phyloP scores from a whole-genome alignment of 768 basidiomycete species.

The Epithele typhae region DNA sequence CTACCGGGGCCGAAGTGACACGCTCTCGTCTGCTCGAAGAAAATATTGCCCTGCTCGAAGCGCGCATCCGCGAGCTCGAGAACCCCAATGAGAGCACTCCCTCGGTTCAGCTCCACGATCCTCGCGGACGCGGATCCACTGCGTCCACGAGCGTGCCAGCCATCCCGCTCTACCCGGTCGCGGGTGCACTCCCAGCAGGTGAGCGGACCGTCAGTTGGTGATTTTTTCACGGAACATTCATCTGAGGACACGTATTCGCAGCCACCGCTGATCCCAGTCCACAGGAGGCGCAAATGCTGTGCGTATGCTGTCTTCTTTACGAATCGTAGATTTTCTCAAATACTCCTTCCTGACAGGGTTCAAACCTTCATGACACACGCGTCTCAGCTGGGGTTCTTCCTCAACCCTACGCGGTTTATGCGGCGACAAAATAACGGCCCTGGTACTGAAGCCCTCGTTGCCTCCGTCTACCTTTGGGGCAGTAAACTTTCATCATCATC shows the following conservation, averaged over 20 bases:
- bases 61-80: constrained; percentile 40
- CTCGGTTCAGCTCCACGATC: constrained; percentile 17
- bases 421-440: constrained; percentile 21
- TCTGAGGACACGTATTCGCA: too few relatives aligned
- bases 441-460: constrained; percentile 37
- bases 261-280: constrained; percentile 4
- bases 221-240: too few relatives aligned
- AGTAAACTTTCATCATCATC: constrained; percentile 23
- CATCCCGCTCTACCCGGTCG: not conserved
- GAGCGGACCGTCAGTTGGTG: too few relatives aligned
- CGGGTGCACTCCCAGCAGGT: too few relatives aligned
- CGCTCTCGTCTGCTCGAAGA: constrained; percentile 61
- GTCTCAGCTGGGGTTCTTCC: constrained; percentile 62
- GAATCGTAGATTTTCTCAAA: not conserved
- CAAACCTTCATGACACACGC: constrained; percentile 57
- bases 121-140: not conserved
- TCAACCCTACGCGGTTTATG: constrained; percentile 45
- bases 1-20: constrained; percentile 57
- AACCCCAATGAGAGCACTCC: constrained; percentile 22
- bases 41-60: constrained; percentile 51
- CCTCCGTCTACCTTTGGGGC: constrained; percentile 35
- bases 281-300: constrained; percentile 11
- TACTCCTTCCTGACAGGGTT: constrained; percentile 35
- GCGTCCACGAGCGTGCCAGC: not conserved
- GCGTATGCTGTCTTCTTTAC: not conserved